A percentile compares a stretch with the other conserved stretches of the same genome.
These are phyloP conservation scores for Pilobolus umbonatus DNA, from an alignment of 192 early-diverging fungal genomes.

Conservation along the genomic window DNA sequence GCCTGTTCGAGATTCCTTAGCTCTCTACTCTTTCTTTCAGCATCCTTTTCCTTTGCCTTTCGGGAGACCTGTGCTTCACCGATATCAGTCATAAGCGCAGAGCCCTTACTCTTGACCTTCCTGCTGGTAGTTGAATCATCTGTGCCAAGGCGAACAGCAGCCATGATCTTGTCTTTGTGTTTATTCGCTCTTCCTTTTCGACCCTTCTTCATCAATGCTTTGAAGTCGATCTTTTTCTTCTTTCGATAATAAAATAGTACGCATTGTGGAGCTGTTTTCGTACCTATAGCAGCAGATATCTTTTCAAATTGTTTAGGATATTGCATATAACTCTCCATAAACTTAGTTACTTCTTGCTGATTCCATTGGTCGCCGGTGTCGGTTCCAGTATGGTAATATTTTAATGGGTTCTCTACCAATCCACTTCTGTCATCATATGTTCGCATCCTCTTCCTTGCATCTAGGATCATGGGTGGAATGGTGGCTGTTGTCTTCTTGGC, in stretches of 20 bases:
- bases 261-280: constrained; percentile 65
- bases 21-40: constrained; percentile 40
- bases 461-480: constrained; percentile 70
- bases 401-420: constrained; percentile 50
- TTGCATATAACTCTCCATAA: constrained; percentile 59
- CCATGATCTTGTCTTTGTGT: constrained; percentile 38
- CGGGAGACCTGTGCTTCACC: constrained; percentile 43
- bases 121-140: constrained; percentile 30
- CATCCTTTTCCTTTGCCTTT: constrained; percentile 38
- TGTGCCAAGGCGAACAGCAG: constrained; percentile 35
- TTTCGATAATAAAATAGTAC: constrained; percentile 77
- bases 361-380: constrained; percentile 62
- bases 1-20: constrained; percentile 43
- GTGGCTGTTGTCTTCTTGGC: constrained; percentile 66
- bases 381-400: constrained; percentile 55
- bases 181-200: constrained; percentile 43
- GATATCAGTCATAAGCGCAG: constrained; percentile 47
- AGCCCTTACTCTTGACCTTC: constrained; percentile 34
- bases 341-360: constrained; percentile 56
- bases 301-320: constrained; percentile 75
- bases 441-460: constrained; percentile 45
- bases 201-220: constrained; percentile 51
- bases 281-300: constrained; percentile 57
- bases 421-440: constrained; percentile 60
- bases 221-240: constrained; percentile 69